These are phyloP conservation scores for Syzygium oleosum DNA, from an alignment of 345 rosid species.

Conservation along the genomic window DNA sequence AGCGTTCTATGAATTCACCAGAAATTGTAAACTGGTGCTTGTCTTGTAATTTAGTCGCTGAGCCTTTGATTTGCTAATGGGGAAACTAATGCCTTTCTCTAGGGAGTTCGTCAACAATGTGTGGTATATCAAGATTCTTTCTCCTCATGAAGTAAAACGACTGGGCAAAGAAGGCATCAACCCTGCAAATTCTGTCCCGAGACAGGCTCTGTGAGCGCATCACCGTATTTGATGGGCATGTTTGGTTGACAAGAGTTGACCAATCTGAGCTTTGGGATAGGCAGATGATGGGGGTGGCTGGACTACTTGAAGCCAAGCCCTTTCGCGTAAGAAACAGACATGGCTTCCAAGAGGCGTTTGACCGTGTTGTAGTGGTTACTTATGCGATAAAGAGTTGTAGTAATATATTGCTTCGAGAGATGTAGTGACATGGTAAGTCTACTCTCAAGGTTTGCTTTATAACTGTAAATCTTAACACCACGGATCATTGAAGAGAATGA, in stretches of 20 bases:
- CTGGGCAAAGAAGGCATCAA: conserved; percentile 28
- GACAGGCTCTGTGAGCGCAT: conserved; percentile 12
- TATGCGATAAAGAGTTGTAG: neutral
- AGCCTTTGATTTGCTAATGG: neutral
- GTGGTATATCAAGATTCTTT: conserved; percentile 34
- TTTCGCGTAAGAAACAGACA: neutral
- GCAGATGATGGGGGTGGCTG: neutral
- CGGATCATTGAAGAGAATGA: neutral
- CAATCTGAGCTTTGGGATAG: neutral
- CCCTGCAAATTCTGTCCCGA: conserved; percentile 11
- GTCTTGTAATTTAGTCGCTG: neutral
- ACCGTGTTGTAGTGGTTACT: neutral
- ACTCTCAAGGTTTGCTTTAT: neutral
- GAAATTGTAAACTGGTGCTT: neutral
- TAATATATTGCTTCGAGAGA: neutral
- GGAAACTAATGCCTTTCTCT: neutral
- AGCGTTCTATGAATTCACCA: neutral
- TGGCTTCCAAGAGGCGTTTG: neutral
- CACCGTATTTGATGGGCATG: conserved; percentile 1
- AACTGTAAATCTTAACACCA: neutral
- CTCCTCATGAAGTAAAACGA: conserved; percentile 32
- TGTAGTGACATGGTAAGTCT: neutral
- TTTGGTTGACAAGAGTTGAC: conserved; percentile 6
- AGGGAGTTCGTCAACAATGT: conserved; percentile 41
- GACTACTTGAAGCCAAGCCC: neutral